Percentiles rank a stretch among this genome's conserved stretches.
These are phyloP conservation scores for Styphnolobium japonicum DNA, from an alignment of 306 rosid genomes.

Conservation along the genomic window DNA sequence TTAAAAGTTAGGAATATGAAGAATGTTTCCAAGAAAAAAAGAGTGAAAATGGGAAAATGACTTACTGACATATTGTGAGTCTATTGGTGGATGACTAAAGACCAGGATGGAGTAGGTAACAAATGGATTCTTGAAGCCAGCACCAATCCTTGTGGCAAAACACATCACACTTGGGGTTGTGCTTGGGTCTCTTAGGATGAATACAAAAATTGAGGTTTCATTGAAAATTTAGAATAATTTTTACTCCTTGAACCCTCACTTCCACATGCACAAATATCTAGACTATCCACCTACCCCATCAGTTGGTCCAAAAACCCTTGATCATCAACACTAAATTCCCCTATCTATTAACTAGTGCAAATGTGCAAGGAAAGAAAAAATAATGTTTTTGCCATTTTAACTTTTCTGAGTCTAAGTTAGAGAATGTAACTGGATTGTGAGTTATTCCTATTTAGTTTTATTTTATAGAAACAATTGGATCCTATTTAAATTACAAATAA, in stretches of 20 bases:
- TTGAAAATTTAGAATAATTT: neutral
- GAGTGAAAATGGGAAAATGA: neutral
- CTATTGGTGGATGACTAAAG: neutral
- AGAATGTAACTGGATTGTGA: conserved; percentile 1
- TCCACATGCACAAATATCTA: too few species aligned
- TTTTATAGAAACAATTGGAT: neutral
- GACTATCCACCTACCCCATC: too few species aligned
- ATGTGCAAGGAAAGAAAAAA: conserved; percentile 6
- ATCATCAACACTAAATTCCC: too few species aligned
- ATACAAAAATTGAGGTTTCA: neutral
- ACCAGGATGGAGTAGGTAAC: neutral
- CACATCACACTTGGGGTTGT: neutral
- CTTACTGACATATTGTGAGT: neutral
- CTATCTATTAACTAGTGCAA: neutral
- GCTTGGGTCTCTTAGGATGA: neutral
- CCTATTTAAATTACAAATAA: neutral
- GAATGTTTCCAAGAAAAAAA: neutral
- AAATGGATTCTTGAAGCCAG: neutral
- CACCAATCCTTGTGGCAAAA: neutral
- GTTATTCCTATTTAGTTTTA: neutral
- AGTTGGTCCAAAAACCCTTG: too few species aligned
- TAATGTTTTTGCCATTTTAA: neutral
- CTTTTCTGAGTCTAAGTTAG: neutral
- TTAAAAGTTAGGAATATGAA: neutral
- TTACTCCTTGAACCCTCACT: too few species aligned